phyloP scores from a whole-genome alignment of 169 alveolate genomes.

The Plasmodium chabaudi region DNA sequence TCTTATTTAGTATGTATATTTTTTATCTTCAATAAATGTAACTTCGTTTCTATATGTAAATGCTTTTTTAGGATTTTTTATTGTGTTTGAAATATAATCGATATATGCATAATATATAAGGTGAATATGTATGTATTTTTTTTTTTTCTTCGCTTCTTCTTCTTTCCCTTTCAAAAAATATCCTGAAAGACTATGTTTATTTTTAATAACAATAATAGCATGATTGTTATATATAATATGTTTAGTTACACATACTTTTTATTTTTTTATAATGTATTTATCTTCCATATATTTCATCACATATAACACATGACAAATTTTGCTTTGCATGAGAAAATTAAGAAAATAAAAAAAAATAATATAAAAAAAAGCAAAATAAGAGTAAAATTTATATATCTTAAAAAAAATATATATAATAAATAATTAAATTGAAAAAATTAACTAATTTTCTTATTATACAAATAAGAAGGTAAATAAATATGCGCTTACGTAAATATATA shows the following conservation, averaged over 20 bases:
- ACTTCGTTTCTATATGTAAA: no score
- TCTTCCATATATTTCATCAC: background rate
- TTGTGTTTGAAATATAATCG: no score
- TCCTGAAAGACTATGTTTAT: background rate
- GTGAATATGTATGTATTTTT: background rate
- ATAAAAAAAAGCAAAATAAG: background rate
- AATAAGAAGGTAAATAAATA: constrained; percentile 6
- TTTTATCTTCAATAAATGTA: no score
- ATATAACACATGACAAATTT: background rate
- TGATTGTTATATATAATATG: constrained; percentile 3
- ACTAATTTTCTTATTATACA: constrained; percentile 10
- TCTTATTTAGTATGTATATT: no score
- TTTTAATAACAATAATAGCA: constrained; percentile 1
- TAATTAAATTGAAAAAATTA: constrained; percentile 6
- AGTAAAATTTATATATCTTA: background rate
- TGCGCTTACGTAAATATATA: constrained; percentile 11
- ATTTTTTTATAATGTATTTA: constrained; percentile 3
- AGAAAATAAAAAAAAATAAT: background rate
- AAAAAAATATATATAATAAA: constrained; percentile 1
- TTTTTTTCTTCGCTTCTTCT: background rate
- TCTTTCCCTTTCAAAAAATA: constrained; percentile 7
- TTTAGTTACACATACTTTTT: background rate
- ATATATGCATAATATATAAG: no score
- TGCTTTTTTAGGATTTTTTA: no score
- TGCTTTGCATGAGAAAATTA: background rate